These are phyloP conservation scores for Aspergillus fructus DNA, from an alignment of 2,329 filamentous ascomycete species.

Conservation along the genomic window DNA sequence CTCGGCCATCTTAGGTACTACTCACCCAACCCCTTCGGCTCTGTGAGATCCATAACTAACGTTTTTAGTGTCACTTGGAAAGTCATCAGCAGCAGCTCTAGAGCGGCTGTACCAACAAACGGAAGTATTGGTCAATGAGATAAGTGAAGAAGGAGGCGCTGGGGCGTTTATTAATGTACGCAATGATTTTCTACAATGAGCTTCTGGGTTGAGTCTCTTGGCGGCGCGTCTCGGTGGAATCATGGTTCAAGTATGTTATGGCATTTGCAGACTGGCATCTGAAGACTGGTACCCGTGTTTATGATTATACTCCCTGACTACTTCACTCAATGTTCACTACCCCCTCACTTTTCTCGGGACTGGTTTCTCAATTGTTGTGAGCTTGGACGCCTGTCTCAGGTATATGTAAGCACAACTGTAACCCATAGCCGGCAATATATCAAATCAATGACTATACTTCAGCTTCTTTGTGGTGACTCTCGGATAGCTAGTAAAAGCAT, in stretches of 20 bases:
- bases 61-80: conserved; percentile 77
- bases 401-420: not conserved
- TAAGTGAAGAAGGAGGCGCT: conserved; percentile 74
- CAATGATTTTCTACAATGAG: conserved; percentile 47
- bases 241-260: conserved; percentile 9
- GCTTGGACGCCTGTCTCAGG: not conserved
- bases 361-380: not conserved
- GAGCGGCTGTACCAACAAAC: conserved; percentile 87
- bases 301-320: not conserved
- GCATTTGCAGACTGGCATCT: conserved; percentile 13
- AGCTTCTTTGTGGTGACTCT: too few relatives aligned
- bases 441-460: not conserved
- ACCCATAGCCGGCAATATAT: not conserved
- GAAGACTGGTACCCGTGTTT: conserved; percentile 4
- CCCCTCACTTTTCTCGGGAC: not conserved
- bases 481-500: too few relatives aligned
- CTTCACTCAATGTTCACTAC: not conserved
- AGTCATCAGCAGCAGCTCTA: conserved; percentile 80
- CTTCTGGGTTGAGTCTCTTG: conserved; percentile 28
- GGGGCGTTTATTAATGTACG: conserved; percentile 78
- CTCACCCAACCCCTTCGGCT: conserved; percentile 1
- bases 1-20: conserved; percentile 81
- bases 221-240: conserved; percentile 3
- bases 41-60: conserved; percentile 10
- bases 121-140: conserved; percentile 77